Percentiles rank a stretch among this genome's conserved stretches.
Evolutionary conservation across 805 yeast genomes (phyloP).

Genomic region (Nakazawaea sp.): DNA sequence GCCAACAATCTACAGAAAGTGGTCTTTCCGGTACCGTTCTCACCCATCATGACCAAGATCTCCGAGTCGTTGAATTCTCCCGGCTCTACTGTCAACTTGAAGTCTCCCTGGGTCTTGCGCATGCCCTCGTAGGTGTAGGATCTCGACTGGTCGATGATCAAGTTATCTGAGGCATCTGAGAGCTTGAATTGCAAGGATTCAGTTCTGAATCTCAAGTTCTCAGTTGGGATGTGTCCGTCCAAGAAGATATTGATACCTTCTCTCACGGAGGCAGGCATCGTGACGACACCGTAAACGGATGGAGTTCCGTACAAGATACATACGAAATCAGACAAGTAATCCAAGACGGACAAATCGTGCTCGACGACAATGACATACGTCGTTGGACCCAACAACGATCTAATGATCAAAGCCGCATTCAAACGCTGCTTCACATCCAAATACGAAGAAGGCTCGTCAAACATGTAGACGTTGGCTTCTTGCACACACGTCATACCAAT

Average conservation of each 20-base stretch:
- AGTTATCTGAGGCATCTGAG: slow-evolving; percentile 79
- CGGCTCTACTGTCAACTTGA: slow-evolving; percentile 69
- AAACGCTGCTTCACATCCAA: slow-evolving; percentile 98
- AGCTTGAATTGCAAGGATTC: slow-evolving; percentile 93
- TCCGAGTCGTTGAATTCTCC: slow-evolving; percentile 97
- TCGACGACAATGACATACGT: slow-evolving; percentile 93
- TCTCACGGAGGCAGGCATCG: slow-evolving; percentile 93
- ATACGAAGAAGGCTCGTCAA: slow-evolving; percentile 98
- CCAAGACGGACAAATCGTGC: slow-evolving; percentile 97
- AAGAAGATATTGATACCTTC: slow-evolving; percentile 98
- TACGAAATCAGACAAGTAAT: slow-evolving; percentile 92
- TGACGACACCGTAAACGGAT: slow-evolving; percentile 97
- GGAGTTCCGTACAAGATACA: slow-evolving; percentile 98
- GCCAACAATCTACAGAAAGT: slow-evolving; percentile 94
- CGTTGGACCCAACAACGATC: slow-evolving; percentile 72
- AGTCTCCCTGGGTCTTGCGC: slow-evolving; percentile 93
- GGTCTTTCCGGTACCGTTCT: slow-evolving; percentile 99
- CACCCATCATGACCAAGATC: slow-evolving; percentile 99
- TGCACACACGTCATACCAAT: slow-evolving; percentile 97
- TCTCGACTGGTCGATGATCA: slow-evolving; percentile 72
- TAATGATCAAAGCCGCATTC: slow-evolving; percentile 91
- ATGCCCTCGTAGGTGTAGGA: slow-evolving; percentile 73
- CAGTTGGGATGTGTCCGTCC: slow-evolving; percentile 97
- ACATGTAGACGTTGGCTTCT: slow-evolving; percentile 94
- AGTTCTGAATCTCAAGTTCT: slow-evolving; percentile 93